These are phyloP conservation scores for Nakaseomyces sp. DNA, from an alignment of 1,139 yeast species.

Conservation along the genomic window DNA sequence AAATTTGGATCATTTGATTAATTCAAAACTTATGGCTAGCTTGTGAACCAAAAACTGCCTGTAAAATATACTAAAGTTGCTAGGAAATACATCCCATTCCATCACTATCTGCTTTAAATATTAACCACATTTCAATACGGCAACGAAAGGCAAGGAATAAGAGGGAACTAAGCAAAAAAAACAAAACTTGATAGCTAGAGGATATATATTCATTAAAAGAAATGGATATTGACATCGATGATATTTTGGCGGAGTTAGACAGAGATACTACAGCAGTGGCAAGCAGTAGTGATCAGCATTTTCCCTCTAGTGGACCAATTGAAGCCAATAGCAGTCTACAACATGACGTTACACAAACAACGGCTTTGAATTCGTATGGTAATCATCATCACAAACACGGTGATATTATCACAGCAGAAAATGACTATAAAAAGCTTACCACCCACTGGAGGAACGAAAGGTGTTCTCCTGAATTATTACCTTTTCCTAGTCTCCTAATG, in stretches of 20 bases:
- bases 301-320: conserved; percentile 8
- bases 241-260: conserved; percentile 59
- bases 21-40: too few relatives aligned
- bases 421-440: conserved; percentile 40
- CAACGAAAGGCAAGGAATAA: too few relatives aligned
- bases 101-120: too few relatives aligned
- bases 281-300: conserved; percentile 9
- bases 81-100: too few relatives aligned
- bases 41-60: too few relatives aligned
- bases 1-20: too few relatives aligned
- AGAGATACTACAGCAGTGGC: conserved; percentile 31
- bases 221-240: conserved; percentile 52
- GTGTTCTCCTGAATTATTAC: conserved; percentile 73
- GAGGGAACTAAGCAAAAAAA: too few relatives aligned
- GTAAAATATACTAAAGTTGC: too few relatives aligned
- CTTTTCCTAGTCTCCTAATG: conserved; percentile 55
- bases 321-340: conserved; percentile 2
- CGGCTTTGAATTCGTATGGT: conserved; percentile 13
- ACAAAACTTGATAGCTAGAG: too few relatives aligned
- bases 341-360: conserved; percentile 13
- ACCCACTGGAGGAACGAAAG: conserved; percentile 77
- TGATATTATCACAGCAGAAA: conserved; percentile 14
- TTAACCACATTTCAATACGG: too few relatives aligned
- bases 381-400: background rate
- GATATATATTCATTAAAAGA: background rate